A percentile compares a stretch with the other conserved stretches of the same genome.
These are phyloP conservation scores for Phaeoacremonium minimum DNA, from an alignment of 2,329 filamentous ascomycete species.

Conservation along the genomic window DNA sequence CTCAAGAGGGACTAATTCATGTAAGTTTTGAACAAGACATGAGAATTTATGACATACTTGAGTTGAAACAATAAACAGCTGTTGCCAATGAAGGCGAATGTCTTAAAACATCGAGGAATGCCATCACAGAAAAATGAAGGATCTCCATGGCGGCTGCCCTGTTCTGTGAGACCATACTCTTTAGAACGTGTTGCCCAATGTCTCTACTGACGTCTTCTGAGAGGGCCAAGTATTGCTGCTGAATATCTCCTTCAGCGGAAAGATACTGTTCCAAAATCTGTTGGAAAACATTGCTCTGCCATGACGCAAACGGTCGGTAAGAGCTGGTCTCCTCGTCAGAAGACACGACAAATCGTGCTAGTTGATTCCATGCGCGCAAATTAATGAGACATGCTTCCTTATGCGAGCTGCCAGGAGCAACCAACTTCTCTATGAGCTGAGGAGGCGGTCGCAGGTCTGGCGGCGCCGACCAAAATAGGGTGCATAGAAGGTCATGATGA, in stretches of 20 bases:
- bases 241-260: slow-evolving; percentile 50
- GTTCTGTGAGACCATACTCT: slow-evolving; percentile 46
- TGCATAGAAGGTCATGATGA: slow-evolving; percentile 64
- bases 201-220: slow-evolving; percentile 37
- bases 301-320: slow-evolving; percentile 45
- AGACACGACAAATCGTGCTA: slow-evolving; percentile 54
- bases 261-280: slow-evolving; percentile 54
- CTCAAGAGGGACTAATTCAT: slow-evolving; percentile 45
- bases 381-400: slow-evolving; percentile 64
- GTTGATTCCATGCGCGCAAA: slow-evolving; percentile 57
- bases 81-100: slow-evolving; percentile 39
- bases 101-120: slow-evolving; percentile 47
- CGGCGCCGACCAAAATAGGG: slow-evolving; percentile 61
- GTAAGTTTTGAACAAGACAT: no score
- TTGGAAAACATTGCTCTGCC: slow-evolving; percentile 55
- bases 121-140: slow-evolving; percentile 39
- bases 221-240: slow-evolving; percentile 48
- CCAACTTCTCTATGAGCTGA: slow-evolving; percentile 54
- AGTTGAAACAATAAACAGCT: slow-evolving; percentile 45
- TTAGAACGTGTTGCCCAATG: slow-evolving; percentile 39
- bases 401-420: slow-evolving; percentile 56
- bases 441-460: slow-evolving; percentile 46
- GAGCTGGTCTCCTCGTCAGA: slow-evolving; percentile 32
- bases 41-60: slow-evolving; percentile 26
- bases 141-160: slow-evolving; percentile 49